These are phyloP conservation scores for Chenopodium suecicum DNA, from an alignment of 148 eudicot species.

Conservation along the genomic window DNA sequence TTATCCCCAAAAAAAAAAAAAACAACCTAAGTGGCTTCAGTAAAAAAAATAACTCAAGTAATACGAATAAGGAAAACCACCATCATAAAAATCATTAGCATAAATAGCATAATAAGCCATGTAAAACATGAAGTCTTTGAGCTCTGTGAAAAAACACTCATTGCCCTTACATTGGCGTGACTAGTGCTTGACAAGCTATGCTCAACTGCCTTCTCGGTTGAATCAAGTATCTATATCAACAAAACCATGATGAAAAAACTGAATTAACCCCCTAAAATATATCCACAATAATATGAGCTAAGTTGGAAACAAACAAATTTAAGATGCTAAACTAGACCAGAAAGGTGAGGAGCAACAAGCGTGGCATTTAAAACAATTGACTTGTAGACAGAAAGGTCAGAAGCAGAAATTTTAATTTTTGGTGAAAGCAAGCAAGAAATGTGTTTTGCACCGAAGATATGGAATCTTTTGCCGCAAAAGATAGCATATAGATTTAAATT, in stretches of 20 bases:
- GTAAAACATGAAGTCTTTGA: conserved; percentile 78
- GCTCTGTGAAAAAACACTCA: conserved; percentile 58
- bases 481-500: too few species aligned
- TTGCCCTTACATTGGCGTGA: conserved; percentile 62
- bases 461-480: neutral
- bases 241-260: neutral
- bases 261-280: neutral
- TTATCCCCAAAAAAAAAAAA: too few species aligned
- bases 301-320: neutral
- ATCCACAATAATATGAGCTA: neutral
- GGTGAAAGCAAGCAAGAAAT: neutral
- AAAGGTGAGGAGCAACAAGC: neutral
- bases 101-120: conserved; percentile 75
- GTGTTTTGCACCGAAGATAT: neutral
- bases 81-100: conserved; percentile 75
- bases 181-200: conserved; percentile 91
- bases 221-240: conserved; percentile 71
- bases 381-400: neutral
- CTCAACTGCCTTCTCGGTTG: conserved; percentile 90
- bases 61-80: conserved; percentile 85
- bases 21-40: too few species aligned
- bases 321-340: too few species aligned
- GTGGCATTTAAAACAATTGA: neutral
- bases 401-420: neutral
- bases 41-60: conserved; percentile 36